A percentile compares a stretch with the other conserved stretches of the same genome.
Evolutionary conservation across 768 basidiomycete genomes (phyloP).

Genomic region (Termitomyces sp.): DNA sequence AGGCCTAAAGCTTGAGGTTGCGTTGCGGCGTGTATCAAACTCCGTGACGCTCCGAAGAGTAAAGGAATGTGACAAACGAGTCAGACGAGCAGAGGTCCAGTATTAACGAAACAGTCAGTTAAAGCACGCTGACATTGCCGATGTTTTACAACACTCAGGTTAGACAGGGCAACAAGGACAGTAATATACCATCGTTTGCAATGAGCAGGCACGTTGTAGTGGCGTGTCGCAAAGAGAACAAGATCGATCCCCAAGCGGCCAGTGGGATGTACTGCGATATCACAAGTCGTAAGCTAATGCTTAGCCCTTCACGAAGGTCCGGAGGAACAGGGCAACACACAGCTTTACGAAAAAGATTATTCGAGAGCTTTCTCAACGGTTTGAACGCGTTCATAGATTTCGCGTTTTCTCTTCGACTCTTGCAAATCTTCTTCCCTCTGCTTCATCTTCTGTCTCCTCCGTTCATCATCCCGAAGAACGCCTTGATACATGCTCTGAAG

Average conservation of each 20-base stretch:
- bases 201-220: background rate
- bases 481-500: constrained; percentile 86
- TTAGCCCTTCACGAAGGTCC: background rate
- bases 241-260: too few relatives aligned
- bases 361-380: constrained; percentile 21
- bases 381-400: constrained; percentile 58
- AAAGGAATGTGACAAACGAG: background rate
- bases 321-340: background rate
- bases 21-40: background rate
- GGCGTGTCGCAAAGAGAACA: background rate
- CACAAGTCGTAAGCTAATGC: background rate
- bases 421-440: constrained; percentile 61
- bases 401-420: constrained; percentile 60
- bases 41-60: background rate
- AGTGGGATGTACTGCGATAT: background rate
- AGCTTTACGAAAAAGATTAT: background rate
- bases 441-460: constrained; percentile 65
- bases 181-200: background rate
- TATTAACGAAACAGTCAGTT: background rate
- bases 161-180: background rate
- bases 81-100: background rate
- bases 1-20: background rate
- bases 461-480: constrained; percentile 84
- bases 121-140: background rate
- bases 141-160: too few relatives aligned